phyloP scores from a whole-genome alignment of 2,329 filamentous ascomycete species.

The Dactylellina haptotyla region DNA sequence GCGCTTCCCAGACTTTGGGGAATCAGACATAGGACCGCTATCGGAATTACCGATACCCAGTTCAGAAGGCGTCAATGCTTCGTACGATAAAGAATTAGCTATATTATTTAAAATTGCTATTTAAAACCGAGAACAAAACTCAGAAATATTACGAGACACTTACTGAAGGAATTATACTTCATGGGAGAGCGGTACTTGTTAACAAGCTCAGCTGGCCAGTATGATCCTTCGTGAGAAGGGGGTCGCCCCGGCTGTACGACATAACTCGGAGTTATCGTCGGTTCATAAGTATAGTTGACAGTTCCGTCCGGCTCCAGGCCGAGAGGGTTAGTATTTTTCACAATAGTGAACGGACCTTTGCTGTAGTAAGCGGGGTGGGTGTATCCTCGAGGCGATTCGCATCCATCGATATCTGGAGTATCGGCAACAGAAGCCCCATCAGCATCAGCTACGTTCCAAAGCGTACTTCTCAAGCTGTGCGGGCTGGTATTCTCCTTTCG shows the following conservation, averaged over 20 bases:
- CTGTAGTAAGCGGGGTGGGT: conserved; percentile 28
- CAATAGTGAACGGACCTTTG: conserved; percentile 13
- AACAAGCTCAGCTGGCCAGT: conserved; percentile 33
- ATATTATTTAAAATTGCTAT: background rate
- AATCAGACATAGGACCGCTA: background rate
- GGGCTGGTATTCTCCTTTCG: conserved; percentile 21
- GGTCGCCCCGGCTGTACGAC: conserved; percentile 15
- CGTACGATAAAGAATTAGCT: background rate
- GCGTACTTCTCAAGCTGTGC: background rate
- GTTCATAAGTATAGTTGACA: conserved; percentile 3
- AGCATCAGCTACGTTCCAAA: background rate
- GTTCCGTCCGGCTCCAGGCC: conserved; percentile 22
- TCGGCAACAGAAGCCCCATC: background rate
- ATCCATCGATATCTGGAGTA: background rate
- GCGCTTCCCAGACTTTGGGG: conserved; percentile 2
- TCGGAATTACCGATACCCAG: too few relatives aligned
- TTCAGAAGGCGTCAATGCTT: conserved; percentile 4
- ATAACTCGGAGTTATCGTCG: background rate
- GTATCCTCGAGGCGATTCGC: conserved; percentile 23
- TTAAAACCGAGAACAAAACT: too few relatives aligned
- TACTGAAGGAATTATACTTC: conserved; percentile 3
- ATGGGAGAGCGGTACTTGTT: conserved; percentile 4
- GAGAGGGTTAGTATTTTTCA: conserved; percentile 8
- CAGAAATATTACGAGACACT: background rate
- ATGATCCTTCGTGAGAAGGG: background rate